Base-by-base conservation (phyloP, 2,329 filamentous ascomycete genomes). In the Aspergillus thermomutatus region DNA sequence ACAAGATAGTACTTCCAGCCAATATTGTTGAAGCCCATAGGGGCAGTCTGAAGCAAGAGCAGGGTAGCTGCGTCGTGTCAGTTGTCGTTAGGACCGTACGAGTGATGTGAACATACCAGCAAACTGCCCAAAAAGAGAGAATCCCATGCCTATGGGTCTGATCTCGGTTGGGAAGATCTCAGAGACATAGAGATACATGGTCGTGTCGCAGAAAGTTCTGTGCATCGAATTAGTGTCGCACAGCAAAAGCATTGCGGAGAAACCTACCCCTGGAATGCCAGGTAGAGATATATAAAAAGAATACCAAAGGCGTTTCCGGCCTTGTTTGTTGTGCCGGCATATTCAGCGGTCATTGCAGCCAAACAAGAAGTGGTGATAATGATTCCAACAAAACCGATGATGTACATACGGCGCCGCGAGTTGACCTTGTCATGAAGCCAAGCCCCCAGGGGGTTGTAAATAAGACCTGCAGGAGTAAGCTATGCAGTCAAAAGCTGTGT, bases 1-100 rank as follows among this genome's bases (percentile, higher is more conserved):
- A 81, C 72, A 1, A 81, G 70, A 56, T 80, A 81, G 62, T 79
- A 82, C 63, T 79, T 81, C 80, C 79, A 82, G 5, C 78, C 78
- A 0, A 78, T 72, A 4, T 74, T 67, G 5, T 71, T 71, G 59
- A 81, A 77, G 0, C 75, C 76, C 52, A 74, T 74, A 0, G 77
- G 76, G 0, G 72, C 76, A 0, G 77, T 80, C 61, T 82, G 77
- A 0, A 82, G 69, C 0, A 81, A 71, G 23, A 82, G 77, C 1
- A 82, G 69, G 0, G 79, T 81, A 0, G 79, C 72, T 72, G 41
- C 26, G 10, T 28, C 3, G 1, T 37, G 60, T 49, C 9, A 31
- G 10, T 46, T 19, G 31, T 8, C 1, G 17, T 46, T 0, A 6
- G 1, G 26, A 19, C 21, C 27, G n/a, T 7, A 23, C 21, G 17